phyloP scores from a whole-genome alignment of 208 protist species.

The Trypanosomatidae sp. region DNA sequence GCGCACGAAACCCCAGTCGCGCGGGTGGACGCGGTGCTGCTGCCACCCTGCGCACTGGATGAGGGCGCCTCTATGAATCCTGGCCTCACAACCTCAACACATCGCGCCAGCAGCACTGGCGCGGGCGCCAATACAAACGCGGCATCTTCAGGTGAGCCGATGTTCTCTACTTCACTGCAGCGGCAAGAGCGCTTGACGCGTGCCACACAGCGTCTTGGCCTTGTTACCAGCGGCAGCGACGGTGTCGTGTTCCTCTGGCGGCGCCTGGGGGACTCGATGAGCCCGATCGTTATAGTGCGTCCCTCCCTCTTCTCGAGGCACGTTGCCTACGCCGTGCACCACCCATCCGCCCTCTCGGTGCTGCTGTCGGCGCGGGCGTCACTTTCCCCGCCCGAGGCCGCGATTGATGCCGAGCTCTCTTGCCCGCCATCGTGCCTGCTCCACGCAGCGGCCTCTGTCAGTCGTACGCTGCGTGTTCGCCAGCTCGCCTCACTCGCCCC shows the following conservation, averaged over 20 bases:
- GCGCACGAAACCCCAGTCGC: conserved; percentile 63
- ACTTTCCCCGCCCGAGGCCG: conserved; percentile 9
- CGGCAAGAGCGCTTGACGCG: conserved; percentile 11
- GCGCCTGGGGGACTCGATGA: conserved; percentile 25
- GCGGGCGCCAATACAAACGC: not conserved
- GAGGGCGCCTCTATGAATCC: not conserved
- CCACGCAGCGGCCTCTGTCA: conserved; percentile 22
- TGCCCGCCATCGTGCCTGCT: conserved; percentile 28
- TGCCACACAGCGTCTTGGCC: conserved; percentile 51
- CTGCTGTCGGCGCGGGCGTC: conserved; percentile 18
- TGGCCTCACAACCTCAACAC: not conserved
- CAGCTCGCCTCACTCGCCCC: conserved; percentile 18
- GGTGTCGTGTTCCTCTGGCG: conserved; percentile 65
- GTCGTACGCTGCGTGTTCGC: conserved; percentile 22
- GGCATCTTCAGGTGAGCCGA: not conserved
- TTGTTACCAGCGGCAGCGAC: conserved; percentile 61
- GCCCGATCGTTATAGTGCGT: conserved; percentile 26
- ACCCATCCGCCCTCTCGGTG: conserved; percentile 26
- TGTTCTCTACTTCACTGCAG: not conserved
- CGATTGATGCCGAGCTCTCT: conserved; percentile 24
- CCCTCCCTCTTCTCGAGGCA: conserved; percentile 22
- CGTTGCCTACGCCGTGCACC: conserved; percentile 31
- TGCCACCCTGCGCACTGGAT: conserved; percentile 24
- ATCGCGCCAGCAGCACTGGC: not conserved
- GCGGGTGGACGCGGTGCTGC: conserved; percentile 48